Conservation (phyloP, 2,329 filamentous ascomycete genomes). For the Penicillium paneum region DNA sequence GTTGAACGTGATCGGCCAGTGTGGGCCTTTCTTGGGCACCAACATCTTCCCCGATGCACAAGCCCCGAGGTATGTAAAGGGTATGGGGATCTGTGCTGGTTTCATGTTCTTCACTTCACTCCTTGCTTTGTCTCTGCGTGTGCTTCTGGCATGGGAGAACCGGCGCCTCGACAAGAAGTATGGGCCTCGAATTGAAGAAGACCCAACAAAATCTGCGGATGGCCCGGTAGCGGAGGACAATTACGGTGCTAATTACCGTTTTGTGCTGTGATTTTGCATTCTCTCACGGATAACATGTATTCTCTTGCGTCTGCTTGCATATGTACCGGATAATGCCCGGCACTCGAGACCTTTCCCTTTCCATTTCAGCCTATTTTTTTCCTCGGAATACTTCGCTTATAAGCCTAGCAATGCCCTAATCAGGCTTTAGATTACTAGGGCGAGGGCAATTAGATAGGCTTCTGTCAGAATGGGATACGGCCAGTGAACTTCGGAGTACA, state of each 20-base stretch:
- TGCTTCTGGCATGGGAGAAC: conserved; percentile 60
- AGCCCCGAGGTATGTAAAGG: conserved; percentile 51
- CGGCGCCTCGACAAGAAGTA: conserved; percentile 54
- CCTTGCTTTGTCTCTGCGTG: conserved; percentile 53
- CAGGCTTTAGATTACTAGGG: no score
- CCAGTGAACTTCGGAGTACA: no score
- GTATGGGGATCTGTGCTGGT: conserved; percentile 58
- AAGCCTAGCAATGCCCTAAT: no score
- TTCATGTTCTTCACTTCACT: conserved; percentile 61
- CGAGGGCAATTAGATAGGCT: no score
- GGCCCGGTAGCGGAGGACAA: conserved; percentile 37
- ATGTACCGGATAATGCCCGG: no score
- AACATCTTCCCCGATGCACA: conserved; percentile 57
- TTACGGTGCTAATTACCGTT: conserved; percentile 40
- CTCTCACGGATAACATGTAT: neutral
- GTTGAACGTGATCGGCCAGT: conserved; percentile 66
- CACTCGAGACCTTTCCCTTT: neutral
- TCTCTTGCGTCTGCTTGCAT: neutral
- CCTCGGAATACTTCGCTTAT: no score
- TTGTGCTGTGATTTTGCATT: conserved; percentile 29
- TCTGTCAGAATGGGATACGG: no score
- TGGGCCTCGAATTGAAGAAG: conserved; percentile 28
- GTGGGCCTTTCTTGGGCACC: conserved; percentile 62
- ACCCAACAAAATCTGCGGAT: conserved; percentile 12
- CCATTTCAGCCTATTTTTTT: no score